Conservation (phyloP, 768 basidiomycete species). For the Leccinum longicurvipes region DNA sequence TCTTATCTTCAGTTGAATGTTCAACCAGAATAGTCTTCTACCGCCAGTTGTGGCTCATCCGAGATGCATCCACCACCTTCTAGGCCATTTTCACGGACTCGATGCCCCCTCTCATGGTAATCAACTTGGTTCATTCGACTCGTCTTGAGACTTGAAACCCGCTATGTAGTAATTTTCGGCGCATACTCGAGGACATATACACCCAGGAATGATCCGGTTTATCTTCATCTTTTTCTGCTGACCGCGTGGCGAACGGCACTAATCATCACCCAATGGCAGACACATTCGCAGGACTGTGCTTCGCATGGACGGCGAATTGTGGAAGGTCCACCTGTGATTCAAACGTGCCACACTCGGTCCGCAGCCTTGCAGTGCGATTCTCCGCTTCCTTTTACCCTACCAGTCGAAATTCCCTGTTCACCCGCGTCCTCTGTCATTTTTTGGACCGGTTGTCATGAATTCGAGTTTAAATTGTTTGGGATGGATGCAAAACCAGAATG, state of each 20-base stretch:
- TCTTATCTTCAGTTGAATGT: too few species aligned
- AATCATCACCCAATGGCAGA: neutral
- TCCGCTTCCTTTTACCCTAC: neutral
- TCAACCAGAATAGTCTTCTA: neutral
- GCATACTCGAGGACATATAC: neutral
- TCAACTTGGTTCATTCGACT: neutral
- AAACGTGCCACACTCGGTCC: conserved; percentile 5
- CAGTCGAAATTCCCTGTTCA: neutral
- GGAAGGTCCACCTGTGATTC: neutral
- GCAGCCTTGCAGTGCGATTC: neutral
- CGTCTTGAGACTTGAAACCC: neutral
- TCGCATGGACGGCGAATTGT: conserved; percentile 2
- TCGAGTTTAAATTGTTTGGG: conserved; percentile 8
- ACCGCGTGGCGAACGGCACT: neutral
- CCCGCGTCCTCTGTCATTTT: neutral
- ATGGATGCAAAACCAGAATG: conserved; percentile 10
- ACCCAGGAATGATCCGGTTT: neutral
- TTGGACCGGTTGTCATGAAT: conserved; percentile 3
- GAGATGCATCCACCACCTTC: neutral
- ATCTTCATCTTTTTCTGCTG: neutral
- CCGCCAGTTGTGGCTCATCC: neutral
- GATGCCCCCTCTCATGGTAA: neutral
- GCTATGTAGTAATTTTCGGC: neutral
- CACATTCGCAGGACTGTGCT: conserved; percentile 3
- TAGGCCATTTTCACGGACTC: neutral